Conservation (phyloP, 1,139 yeast species). For the Diutina mesorugosa region DNA sequence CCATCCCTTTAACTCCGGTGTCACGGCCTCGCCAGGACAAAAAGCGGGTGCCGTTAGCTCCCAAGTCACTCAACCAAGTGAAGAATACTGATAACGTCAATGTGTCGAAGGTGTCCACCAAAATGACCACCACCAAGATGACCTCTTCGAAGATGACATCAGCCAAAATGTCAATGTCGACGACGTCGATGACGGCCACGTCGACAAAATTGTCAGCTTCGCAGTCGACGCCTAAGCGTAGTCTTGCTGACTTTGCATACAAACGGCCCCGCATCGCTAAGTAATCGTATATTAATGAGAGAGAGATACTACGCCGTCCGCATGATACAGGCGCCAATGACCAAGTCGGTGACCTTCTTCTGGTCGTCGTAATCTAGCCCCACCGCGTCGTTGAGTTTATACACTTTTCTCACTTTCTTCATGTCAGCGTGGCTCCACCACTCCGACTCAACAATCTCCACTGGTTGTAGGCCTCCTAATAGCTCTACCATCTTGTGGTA, state of each 20-base stretch:
- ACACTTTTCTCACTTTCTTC: conserved; percentile 22
- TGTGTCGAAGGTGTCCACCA: neutral
- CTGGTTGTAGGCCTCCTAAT: conserved; percentile 7
- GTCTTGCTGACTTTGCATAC: conserved; percentile 2
- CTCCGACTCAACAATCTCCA: conserved; percentile 12
- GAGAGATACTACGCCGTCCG: conserved; percentile 17
- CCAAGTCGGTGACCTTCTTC: conserved; percentile 18
- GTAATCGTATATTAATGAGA: neutral
- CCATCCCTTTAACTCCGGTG: neutral
- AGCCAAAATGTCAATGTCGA: neutral
- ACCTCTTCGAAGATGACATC: neutral
- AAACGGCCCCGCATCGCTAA: neutral
- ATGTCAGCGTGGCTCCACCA: conserved; percentile 14
- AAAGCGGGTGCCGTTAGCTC: neutral
- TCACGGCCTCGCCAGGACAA: neutral
- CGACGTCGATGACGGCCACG: neutral
- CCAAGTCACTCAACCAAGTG: neutral
- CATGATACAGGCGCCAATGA: conserved; percentile 25
- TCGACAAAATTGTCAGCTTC: neutral
- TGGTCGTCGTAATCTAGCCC: conserved; percentile 10
- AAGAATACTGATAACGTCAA: neutral
- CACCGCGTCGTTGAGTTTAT: conserved; percentile 23
- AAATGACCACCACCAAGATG: neutral
- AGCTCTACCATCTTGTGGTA: conserved; percentile 9
- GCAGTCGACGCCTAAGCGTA: neutral